These are phyloP conservation scores for Candida awuae DNA, from an alignment of 805 yeast genomes.

Conservation along the genomic window DNA sequence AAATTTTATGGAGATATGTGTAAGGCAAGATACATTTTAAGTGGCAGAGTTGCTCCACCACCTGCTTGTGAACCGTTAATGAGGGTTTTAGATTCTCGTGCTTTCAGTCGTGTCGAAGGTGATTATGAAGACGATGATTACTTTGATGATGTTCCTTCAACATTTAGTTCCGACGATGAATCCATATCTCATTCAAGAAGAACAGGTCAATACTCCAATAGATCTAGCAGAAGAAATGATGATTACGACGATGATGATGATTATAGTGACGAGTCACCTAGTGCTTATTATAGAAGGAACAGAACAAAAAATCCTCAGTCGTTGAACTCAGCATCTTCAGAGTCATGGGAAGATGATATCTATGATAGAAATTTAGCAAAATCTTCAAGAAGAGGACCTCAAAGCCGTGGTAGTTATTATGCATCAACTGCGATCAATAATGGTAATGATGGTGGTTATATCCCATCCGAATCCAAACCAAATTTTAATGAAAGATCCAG, in stretches of 20 bases:
- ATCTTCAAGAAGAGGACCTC: slow-evolving; percentile 7
- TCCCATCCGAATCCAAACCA: slow-evolving; percentile 29
- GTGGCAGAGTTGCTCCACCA: slow-evolving; percentile 89
- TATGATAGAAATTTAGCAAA: slow-evolving; percentile 46
- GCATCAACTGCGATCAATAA: background rate
- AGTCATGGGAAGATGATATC: slow-evolving; percentile 79
- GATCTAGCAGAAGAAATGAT: slow-evolving; percentile 18
- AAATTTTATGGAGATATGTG: slow-evolving; percentile 86
- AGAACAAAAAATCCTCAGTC: too few species aligned
- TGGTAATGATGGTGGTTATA: slow-evolving; percentile 13
- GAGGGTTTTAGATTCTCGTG: slow-evolving; percentile 79
- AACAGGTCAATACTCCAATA: background rate
- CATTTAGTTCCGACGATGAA: slow-evolving; percentile 51
- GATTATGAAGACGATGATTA: slow-evolving; percentile 52
- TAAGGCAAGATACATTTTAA: slow-evolving; percentile 76
- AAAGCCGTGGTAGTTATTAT: background rate
- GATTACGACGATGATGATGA: slow-evolving; percentile 28
- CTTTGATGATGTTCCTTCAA: slow-evolving; percentile 70
- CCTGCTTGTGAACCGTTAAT: slow-evolving; percentile 82
- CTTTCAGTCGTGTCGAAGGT: slow-evolving; percentile 45
- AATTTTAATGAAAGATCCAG: slow-evolving; percentile 23
- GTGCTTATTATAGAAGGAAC: slow-evolving; percentile 13
- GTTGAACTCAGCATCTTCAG: background rate
- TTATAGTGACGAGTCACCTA: slow-evolving; percentile 14
- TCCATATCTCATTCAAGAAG: slow-evolving; percentile 23